Evolutionary conservation across 2,329 filamentous ascomycete species (phyloP).

Genomic region (Diaporthe batatas): DNA sequence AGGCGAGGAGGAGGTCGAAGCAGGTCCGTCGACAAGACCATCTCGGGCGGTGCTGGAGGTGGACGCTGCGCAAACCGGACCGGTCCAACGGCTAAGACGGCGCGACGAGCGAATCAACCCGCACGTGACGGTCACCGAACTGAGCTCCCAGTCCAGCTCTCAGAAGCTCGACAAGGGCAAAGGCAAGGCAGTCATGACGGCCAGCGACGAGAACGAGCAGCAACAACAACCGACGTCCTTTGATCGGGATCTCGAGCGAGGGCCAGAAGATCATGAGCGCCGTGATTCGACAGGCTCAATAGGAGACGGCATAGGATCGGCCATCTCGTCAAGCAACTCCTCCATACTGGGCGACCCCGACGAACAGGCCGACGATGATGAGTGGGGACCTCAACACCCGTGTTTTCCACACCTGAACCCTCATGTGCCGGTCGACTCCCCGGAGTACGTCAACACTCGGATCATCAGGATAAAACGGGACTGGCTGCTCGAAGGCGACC

Average conservation of each 20-base stretch:
- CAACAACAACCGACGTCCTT: conserved; percentile 50
- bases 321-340: conserved; percentile 68
- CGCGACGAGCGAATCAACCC: conserved; percentile 19
- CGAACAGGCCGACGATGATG: conserved; percentile 76
- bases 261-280: conserved; percentile 59
- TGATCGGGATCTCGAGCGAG: conserved; percentile 68
- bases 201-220: conserved; percentile 50
- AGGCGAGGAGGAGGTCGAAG: conserved; percentile 43
- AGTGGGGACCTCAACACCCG: conserved; percentile 94
- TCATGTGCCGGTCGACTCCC: conserved; percentile 84
- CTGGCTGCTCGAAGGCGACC: conserved; percentile 89
- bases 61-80: conserved; percentile 49
- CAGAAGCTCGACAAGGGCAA: conserved; percentile 62
- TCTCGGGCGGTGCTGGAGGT: conserved; percentile 43
- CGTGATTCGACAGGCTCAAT: conserved; percentile 63
- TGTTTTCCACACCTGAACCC: conserved; percentile 95
- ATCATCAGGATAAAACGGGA: conserved; percentile 93
- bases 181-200: conserved; percentile 61
- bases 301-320: conserved; percentile 66
- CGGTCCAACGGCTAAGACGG: conserved; percentile 42
- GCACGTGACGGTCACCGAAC: conserved; percentile 11
- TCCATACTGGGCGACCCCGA: conserved; percentile 74
- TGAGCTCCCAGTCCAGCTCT: background rate
- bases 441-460: conserved; percentile 81
- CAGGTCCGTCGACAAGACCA: conserved; percentile 38